A percentile compares a stretch with the other conserved stretches of the same genome.
Evolutionary conservation across 257 asterid species (phyloP).

Genomic region (Schizonepeta tenuifolia): DNA sequence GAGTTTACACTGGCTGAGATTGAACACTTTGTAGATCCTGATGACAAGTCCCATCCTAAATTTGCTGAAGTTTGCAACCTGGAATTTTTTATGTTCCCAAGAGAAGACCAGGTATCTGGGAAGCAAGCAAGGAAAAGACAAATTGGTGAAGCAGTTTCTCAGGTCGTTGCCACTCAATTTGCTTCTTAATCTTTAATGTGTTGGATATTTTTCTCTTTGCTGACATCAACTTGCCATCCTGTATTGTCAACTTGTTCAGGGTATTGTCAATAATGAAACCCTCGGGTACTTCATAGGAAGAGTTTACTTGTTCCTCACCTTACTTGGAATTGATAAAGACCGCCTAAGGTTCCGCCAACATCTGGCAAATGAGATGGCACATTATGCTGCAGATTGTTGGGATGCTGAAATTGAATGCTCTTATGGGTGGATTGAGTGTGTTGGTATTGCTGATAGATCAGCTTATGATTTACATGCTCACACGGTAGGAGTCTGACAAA

Average conservation of each 20-base stretch:
- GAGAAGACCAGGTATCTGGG: conserved; percentile 82
- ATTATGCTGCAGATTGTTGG: conserved; percentile 94
- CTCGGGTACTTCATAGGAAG: conserved; percentile 82
- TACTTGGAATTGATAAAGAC: conserved; percentile 75
- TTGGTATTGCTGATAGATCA: conserved; percentile 86
- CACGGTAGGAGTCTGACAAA: conserved; percentile 47
- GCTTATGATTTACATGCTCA: conserved; percentile 86
- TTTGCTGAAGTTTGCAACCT: conserved; percentile 62
- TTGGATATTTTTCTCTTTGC: conserved; percentile 19
- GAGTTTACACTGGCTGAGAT: conserved; percentile 85
- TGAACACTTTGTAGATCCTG: conserved; percentile 87
- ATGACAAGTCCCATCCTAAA: conserved; percentile 77
- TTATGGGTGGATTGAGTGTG: conserved; percentile 89
- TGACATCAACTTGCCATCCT: conserved; percentile 12
- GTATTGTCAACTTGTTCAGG: conserved; percentile 41
- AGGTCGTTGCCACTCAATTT: conserved; percentile 44
- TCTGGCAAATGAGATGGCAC: conserved; percentile 90
- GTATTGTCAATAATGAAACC: conserved; percentile 76
- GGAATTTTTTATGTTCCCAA: conserved; percentile 81
- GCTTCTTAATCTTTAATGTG: conserved; percentile 7
- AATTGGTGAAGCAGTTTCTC: conserved; percentile 71
- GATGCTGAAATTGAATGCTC: conserved; percentile 90
- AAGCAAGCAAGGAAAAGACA: conserved; percentile 53
- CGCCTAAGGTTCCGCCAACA: conserved; percentile 82
- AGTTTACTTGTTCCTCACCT: conserved; percentile 75